A percentile compares a stretch with the other conserved stretches of the same genome.
These are phyloP conservation scores for Xerocomellus amylosporus DNA, from an alignment of 768 basidiomycete genomes.

Conservation along the genomic window DNA sequence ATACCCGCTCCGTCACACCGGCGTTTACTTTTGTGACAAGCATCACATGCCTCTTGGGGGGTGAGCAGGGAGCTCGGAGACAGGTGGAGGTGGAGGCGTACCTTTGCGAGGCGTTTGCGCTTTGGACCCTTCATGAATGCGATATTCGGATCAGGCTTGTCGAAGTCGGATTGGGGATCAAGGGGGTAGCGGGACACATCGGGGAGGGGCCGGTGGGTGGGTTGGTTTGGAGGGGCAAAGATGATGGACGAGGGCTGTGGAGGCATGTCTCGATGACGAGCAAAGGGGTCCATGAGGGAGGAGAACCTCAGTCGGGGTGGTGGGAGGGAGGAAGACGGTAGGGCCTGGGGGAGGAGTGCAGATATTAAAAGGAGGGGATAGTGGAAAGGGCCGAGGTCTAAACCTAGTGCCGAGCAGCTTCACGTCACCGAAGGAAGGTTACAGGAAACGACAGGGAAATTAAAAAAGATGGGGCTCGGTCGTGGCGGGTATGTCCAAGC, in stretches of 20 bases:
- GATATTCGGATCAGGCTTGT: conserved; percentile 33
- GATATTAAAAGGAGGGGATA: conserved; percentile 26
- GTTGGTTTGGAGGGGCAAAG: conserved; percentile 22
- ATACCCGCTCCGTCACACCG: conserved; percentile 78
- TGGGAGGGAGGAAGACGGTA: conserved; percentile 1
- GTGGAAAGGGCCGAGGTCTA: conserved; percentile 27
- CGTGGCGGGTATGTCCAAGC: background rate
- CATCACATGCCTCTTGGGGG: conserved; percentile 61
- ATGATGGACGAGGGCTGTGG: conserved; percentile 20
- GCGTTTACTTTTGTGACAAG: conserved; percentile 82
- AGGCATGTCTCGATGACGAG: conserved; percentile 25
- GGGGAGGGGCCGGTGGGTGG: conserved; percentile 15
- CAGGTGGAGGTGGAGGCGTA: conserved; percentile 16
- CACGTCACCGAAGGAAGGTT: conserved; percentile 23
- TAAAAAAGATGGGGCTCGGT: conserved; percentile 9
- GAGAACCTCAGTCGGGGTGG: conserved; percentile 1
- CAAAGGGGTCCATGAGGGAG: conserved; percentile 37
- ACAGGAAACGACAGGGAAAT: conserved; percentile 19
- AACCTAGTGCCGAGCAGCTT: conserved; percentile 27
- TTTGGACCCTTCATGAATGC: conserved; percentile 53
- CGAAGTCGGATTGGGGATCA: conserved; percentile 22
- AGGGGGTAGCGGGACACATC: conserved; percentile 22
- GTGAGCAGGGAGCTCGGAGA: conserved; percentile 7
- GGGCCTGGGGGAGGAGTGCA: conserved; percentile 2
- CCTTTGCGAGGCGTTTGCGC: conserved; percentile 54